A percentile compares a stretch with the other conserved stretches of the same genome.
Conservation (phyloP, 768 basidiomycete genomes). For the Leucosporidium scottii region DNA sequence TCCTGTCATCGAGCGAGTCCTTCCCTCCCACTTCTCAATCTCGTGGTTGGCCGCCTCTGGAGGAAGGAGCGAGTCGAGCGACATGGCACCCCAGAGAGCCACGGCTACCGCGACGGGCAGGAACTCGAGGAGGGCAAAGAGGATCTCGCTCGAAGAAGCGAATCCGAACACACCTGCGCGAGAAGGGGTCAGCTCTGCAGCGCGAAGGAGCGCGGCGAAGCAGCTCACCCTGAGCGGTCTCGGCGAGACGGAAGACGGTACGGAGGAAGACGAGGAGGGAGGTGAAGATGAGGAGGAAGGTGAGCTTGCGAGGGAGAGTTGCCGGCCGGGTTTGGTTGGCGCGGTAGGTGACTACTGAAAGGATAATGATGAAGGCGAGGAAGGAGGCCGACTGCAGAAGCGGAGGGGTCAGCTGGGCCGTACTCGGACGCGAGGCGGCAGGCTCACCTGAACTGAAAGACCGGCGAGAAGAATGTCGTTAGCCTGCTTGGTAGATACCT, state of each 20-base stretch:
- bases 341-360: constrained; percentile 37
- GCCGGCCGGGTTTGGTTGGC: constrained; percentile 11
- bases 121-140: too few relatives aligned
- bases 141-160: too few relatives aligned
- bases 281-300: constrained; percentile 36
- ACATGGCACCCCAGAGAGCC: too few relatives aligned
- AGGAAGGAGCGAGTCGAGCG: too few relatives aligned
- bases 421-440: too few relatives aligned
- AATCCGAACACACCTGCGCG: too few relatives aligned
- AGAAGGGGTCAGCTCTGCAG: too few relatives aligned
- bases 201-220: too few relatives aligned
- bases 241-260: constrained; percentile 42
- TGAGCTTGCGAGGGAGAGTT: constrained; percentile 29
- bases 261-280: constrained; percentile 39
- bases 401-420: background rate
- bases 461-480: constrained; percentile 44
- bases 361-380: constrained; percentile 38
- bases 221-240: constrained; percentile 40
- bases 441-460: constrained; percentile 40
- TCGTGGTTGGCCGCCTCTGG: too few relatives aligned
- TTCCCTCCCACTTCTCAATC: too few relatives aligned
- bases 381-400: constrained; percentile 38
- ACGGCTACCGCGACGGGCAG: too few relatives aligned
- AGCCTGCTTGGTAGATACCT: constrained; percentile 38
- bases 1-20: too few relatives aligned